Percentiles rank a stretch among this genome's conserved stretches.
phyloP scores from a whole-genome alignment of 495 filamentous ascomycete genomes.

The Neurospora sp. region DNA sequence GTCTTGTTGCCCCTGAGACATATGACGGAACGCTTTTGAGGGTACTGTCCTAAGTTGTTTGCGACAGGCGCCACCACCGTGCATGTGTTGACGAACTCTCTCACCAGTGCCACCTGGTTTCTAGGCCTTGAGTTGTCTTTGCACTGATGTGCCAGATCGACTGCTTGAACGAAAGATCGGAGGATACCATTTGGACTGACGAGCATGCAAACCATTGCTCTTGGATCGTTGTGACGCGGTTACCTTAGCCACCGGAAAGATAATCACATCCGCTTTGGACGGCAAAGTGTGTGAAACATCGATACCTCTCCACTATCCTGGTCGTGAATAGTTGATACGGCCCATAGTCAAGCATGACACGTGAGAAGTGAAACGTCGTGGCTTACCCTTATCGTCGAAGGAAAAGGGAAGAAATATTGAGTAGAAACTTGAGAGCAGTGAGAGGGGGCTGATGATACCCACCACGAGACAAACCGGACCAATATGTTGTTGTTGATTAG shows the following conservation, averaged over 20 bases:
- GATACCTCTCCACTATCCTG: conserved; percentile 3
- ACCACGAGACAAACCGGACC: conserved; percentile 27
- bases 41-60: not conserved
- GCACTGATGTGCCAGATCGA: not conserved
- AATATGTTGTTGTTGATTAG: conserved; percentile 17
- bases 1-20: not conserved
- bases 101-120: not conserved
- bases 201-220: not conserved
- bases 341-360: conserved; percentile 15
- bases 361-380: conserved; percentile 7
- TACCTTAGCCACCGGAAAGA: not conserved
- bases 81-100: not conserved
- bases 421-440: conserved; percentile 24
- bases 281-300: not conserved
- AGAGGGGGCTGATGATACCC: conserved; percentile 28
- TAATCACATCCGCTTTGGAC: not conserved
- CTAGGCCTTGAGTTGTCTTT: not conserved
- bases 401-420: conserved; percentile 31
- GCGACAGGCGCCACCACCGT: not conserved
- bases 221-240: not conserved
- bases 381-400: conserved; percentile 55
- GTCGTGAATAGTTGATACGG: not conserved
- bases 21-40: not conserved
- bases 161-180: not conserved
- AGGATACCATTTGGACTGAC: not conserved